Base-by-base conservation (phyloP, 495 filamentous ascomycete species). In the Hypomontagnella submonticulosa region DNA sequence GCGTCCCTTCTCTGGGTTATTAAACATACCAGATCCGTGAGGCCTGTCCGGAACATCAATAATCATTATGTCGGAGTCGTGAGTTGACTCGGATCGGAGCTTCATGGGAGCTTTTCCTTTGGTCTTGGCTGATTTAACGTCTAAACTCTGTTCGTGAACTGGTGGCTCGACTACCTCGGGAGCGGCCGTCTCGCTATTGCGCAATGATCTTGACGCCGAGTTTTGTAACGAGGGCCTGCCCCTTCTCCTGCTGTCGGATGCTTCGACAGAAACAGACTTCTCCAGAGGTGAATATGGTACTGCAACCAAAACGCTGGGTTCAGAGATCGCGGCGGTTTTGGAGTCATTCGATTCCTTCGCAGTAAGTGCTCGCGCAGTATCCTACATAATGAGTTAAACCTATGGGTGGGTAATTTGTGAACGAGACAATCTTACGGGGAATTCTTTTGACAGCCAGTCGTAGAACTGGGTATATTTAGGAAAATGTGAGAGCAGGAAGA, bases 401-500 rank as follows among this genome's bases (percentile, higher is more conserved):
- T 27, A 10, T 7, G 40, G 37, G 36, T 38, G 10, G 13, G 1
- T 19, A 16, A 42, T 13, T 8, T 36, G n/a, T 20, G 38, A 0
- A 20, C 18, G 19, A 27, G 54, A 19, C 15, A 30, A 18, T 30
- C 75, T 41, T 69, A 83, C 80, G 0, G 75, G 71, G 54, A 75
- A 72, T 55, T 66, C 46, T 0, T 57, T 30, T 5, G 63, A 57
- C 19, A 83, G 44, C 70, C 72, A 76, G 12, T 70, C 66, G 46
- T 77, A 63, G 20, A 84, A 78, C 5, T 20, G 32, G 1, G 80
- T 82, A 5, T 55, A 51, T 51, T 77, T 82, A 1, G 68, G 66
- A 20, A 81, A 81, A 47, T 82, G 80, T 4, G 71, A 55, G 19
- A 81, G 69, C 4, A 84, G 52, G 34, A 83, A 81, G 6, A 68